Evolutionary conservation across 1,139 yeast species (phyloP).

Genomic region (Geotrichum australiense): DNA sequence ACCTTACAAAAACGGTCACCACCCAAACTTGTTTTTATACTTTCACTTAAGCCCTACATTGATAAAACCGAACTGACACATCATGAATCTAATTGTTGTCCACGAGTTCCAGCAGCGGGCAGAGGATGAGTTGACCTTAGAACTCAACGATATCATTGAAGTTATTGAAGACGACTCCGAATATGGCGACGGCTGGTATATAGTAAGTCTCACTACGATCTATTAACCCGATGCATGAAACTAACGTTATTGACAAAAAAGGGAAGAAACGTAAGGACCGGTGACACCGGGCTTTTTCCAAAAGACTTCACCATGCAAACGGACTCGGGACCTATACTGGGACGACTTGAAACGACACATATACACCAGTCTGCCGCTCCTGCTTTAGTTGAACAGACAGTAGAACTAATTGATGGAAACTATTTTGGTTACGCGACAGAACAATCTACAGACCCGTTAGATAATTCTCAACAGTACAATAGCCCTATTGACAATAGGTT

Average conservation of each 20-base stretch:
- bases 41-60: too few relatives aligned
- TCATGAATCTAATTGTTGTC: constrained; percentile 49
- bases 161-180: constrained; percentile 82
- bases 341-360: constrained; percentile 28
- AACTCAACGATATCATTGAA: constrained; percentile 78
- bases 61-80: background rate
- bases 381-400: background rate
- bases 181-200: constrained; percentile 97
- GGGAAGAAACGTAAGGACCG: constrained; percentile 71
- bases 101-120: constrained; percentile 81
- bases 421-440: constrained; percentile 20
- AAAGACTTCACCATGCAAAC: constrained; percentile 50
- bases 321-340: background rate
- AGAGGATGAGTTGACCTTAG: constrained; percentile 79
- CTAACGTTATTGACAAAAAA: constrained; percentile 13
- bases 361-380: constrained; percentile 24
- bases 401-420: constrained; percentile 19
- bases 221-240: background rate
- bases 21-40: too few relatives aligned
- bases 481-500: too few relatives aligned
- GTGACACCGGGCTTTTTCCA: constrained; percentile 81
- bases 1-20: too few relatives aligned
- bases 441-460: background rate
- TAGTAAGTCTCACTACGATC: constrained; percentile 30
- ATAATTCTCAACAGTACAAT: constrained; percentile 18